Evolutionary conservation across 2,329 filamentous ascomycete genomes (phyloP), one percentile per base, ranked within the genome.

Genomic region (Nothomitra cinnamomea): DNA sequence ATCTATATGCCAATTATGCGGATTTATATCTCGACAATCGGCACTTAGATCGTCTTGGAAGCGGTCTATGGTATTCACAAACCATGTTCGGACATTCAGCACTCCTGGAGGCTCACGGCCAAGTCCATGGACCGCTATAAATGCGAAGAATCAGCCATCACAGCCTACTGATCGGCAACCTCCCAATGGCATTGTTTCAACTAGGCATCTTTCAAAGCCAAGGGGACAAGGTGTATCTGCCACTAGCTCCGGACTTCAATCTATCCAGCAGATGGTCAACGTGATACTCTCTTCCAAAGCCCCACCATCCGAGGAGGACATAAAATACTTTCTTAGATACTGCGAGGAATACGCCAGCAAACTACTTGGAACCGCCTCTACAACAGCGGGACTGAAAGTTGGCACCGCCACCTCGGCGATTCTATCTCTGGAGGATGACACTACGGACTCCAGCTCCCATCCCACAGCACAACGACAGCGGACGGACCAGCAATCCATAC

Each of bases 391-490:
- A 48, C 28, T 25, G 12, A 48, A 28, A 15, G 19, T n/a, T 21
- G 43, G 65, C 54, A 72, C 69, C 19, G 74, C 77, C 1, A 72
- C 75, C 7, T 79, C 77, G 36, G 73, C 72, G 24, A 67, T 82
- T 45, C 71, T 79, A 28, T 72, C 72, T 45, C 61, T 67, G 49
- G 67, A 72, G 53, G 60, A 67, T 52, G 56, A 25, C 22, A 5
- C 45, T 54, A 52, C 55, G 64, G 56, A 57, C 54, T 56, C 55
- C 42, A 56, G 53, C 53, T 52, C 13, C 22, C 47, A 52, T 28
- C 25, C 43, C n/a, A 6, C 36, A n/a, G 7, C 19, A 22, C 10
- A 22, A 12, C 13, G 53, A 10, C 48, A 49, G 17, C 41, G 54
- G 35, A 25, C 19, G 28, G 28, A 25, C 22, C 13, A 25, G n/a